These are phyloP conservation scores for Coccinonectria pachysandricola DNA, from an alignment of 2,329 filamentous ascomycete species.

Conservation along the genomic window DNA sequence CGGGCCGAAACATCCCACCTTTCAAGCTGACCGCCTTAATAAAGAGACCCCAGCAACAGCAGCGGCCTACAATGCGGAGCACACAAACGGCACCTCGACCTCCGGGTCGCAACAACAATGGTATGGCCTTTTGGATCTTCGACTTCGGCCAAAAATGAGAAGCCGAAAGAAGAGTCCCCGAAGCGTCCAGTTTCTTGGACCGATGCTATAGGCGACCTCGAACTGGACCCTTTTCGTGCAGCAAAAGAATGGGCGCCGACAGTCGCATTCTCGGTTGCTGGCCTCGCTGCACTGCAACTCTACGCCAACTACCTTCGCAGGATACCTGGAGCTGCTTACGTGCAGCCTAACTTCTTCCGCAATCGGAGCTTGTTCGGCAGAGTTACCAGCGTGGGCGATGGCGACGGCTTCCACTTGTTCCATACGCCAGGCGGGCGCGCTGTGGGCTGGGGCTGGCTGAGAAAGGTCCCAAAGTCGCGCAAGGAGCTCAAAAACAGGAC, in stretches of 20 bases:
- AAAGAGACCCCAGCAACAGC: slow-evolving; percentile 8
- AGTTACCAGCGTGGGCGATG: slow-evolving; percentile 92
- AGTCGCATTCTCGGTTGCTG: slow-evolving; percentile 27
- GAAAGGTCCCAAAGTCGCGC: slow-evolving; percentile 59
- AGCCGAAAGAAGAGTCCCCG: slow-evolving; percentile 10
- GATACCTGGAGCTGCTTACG: slow-evolving; percentile 66
- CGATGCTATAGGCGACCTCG: slow-evolving; percentile 22
- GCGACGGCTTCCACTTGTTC: slow-evolving; percentile 88
- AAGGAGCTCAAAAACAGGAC: slow-evolving; percentile 66
- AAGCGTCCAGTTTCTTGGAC: slow-evolving; percentile 27
- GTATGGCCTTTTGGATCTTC: slow-evolving; percentile 31
- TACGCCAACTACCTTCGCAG: slow-evolving; percentile 74
- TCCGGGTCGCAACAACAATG: slow-evolving; percentile 25
- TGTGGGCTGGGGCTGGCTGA: slow-evolving; percentile 87
- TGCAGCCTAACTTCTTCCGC: slow-evolving; percentile 66
- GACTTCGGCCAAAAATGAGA: slow-evolving; percentile 12
- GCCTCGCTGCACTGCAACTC: slow-evolving; percentile 34
- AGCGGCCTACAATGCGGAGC: too few species aligned
- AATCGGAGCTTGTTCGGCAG: slow-evolving; percentile 68
- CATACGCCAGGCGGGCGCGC: slow-evolving; percentile 87
- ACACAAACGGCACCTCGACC: slow-evolving; percentile 15
- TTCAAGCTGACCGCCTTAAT: slow-evolving; percentile 4
- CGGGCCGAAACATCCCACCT: slow-evolving; percentile 9
- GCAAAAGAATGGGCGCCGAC: slow-evolving; percentile 31
- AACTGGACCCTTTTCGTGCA: slow-evolving; percentile 21